Evolutionary conservation across 192 early-diverging fungal genomes (phyloP).

Genomic region (Dissophora globulifera): DNA sequence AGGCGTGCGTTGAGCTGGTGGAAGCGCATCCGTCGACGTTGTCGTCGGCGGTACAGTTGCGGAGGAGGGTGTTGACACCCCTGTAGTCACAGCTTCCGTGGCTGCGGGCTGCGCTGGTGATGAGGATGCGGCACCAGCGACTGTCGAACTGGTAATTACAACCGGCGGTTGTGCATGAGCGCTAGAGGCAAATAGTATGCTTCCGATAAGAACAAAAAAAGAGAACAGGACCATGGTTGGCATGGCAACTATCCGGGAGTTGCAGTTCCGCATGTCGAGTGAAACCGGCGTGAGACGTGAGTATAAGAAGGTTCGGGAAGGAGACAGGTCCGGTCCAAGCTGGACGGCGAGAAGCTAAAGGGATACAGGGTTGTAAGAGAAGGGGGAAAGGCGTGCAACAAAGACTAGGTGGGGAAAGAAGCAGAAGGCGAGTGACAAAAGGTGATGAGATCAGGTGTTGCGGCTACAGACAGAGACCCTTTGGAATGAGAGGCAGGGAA

Average conservation of each 20-base stretch:
- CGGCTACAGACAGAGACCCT: no score
- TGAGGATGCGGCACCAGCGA: slow-evolving; percentile 1
- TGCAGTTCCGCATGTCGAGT: not conserved
- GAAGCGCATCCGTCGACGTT: not conserved
- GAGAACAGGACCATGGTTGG: slow-evolving; percentile 9
- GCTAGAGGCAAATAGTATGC: not conserved
- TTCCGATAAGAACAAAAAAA: not conserved
- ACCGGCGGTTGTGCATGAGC: slow-evolving; percentile 5
- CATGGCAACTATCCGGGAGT: slow-evolving; percentile 11
- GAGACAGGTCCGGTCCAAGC: no score
- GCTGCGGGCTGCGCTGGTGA: not conserved
- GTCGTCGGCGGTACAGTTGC: not conserved
- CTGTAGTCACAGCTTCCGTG: not conserved
- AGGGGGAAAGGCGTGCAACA: no score
- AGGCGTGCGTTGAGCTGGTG: slow-evolving; percentile 3
- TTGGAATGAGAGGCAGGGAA: no score
- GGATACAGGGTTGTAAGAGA: no score
- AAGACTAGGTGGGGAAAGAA: no score
- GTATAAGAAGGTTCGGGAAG: not conserved
- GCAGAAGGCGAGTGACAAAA: no score
- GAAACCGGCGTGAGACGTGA: not conserved
- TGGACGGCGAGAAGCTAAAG: no score
- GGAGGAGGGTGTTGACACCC: not conserved
- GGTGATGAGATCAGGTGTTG: no score
- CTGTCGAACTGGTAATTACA: no score